Base-by-base conservation (phyloP, 1,139 yeast species). In the Yamadazyma siamensis region DNA sequence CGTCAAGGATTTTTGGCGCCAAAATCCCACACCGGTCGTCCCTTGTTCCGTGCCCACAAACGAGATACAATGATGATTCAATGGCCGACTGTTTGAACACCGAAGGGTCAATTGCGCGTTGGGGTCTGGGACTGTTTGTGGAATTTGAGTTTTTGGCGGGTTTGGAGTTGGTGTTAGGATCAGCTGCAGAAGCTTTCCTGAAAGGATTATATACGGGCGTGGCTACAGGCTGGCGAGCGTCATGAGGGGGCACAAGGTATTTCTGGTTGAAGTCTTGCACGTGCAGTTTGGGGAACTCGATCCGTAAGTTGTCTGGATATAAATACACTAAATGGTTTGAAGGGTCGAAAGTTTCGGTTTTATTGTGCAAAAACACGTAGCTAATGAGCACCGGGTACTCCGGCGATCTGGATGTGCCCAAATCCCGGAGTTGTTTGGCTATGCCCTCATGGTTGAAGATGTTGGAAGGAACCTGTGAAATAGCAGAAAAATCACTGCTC, bases 21-120 rank as follows among this genome's bases (percentile, higher is more conserved):
- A 78, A 44, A 13, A 54, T 46, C 0, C 89, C 91, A 56, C 94
- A 83, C 26, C 94, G 51, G 1, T 64, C 57, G 49, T 83, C 94
- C 35, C 91, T 53, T 27, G 66, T 54, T 0, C 64, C 49, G 46
- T 83, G 94, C 0, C 87, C 89, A 52, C 94, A 83, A 2, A 80
- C 71, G 15, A 81, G 52, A 0, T 78, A 52, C 31, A 68, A n/a
- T 7, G 36, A 32, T 6, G 12, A 13, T 2, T 11, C 13, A 4
- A 35, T 13, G 5, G 25, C 13, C 6, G 35, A 12, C 21, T 27
- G 21, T 7, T 21, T 20, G 18, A 29, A 29, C 13, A 14, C 27
- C 13, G n/a, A 9, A 12, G 23, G 8, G 13, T 13, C 26, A 10
- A 21, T 18, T 11, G 16, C 15, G n/a, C n/a, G n/a, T n/a, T n/a